phyloP scores from a whole-genome alignment of 2,329 filamentous ascomycete species.

The Botryotinia calthae region DNA sequence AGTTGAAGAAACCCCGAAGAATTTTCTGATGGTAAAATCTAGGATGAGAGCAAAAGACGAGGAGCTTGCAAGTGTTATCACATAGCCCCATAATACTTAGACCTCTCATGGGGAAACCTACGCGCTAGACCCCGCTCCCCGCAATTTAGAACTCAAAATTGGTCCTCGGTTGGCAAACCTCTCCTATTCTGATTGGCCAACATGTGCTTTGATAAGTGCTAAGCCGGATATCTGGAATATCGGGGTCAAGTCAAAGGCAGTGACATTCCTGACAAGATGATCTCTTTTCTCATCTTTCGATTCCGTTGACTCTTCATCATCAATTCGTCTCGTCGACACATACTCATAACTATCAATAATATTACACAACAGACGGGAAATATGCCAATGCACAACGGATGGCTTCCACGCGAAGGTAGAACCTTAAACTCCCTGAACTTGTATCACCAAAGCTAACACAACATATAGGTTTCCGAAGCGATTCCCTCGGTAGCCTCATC shows the following conservation, averaged over 20 bases:
- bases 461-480: conserved; percentile 51
- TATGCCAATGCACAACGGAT: conserved; percentile 51
- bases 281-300: not conserved
- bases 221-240: conserved; percentile 4
- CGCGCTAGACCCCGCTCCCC: conserved; percentile 10
- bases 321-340: not conserved
- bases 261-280: not conserved
- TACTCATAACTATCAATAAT: not conserved
- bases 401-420: conserved; percentile 53
- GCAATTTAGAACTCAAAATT: not conserved
- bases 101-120: not conserved
- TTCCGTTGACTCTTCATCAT: not conserved
- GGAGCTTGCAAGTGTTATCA: not conserved
- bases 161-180: not conserved
- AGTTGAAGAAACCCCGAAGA: not conserved
- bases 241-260: not conserved
- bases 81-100: not conserved
- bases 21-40: not conserved
- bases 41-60: not conserved
- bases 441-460: not conserved
- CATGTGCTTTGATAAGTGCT: not conserved
- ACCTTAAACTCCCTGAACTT: not conserved
- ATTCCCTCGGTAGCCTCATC: conserved; percentile 57
- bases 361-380: conserved; percentile 15
- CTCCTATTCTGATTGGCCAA: not conserved